A percentile compares a stretch with the other conserved stretches of the same genome.
These are phyloP conservation scores for Mycena belliarum DNA, from an alignment of 768 basidiomycete species.

Conservation along the genomic window DNA sequence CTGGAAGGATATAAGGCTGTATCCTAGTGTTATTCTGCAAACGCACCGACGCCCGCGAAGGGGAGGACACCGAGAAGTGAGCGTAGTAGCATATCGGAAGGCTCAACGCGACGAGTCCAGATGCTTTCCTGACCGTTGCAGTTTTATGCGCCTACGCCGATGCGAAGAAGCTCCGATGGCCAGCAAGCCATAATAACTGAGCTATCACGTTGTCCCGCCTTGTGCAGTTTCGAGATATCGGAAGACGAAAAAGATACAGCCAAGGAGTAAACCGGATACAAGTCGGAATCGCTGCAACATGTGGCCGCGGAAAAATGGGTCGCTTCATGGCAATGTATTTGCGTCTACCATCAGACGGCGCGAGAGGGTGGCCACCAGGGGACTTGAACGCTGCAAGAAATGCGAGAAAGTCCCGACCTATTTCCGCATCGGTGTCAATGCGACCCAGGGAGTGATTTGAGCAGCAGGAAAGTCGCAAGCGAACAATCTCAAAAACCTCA, in stretches of 20 bases:
- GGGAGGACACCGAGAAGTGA: constrained; percentile 38
- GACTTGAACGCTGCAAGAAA: background rate
- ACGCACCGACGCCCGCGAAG: constrained; percentile 42
- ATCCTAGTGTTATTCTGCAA: background rate
- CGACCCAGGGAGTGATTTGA: background rate
- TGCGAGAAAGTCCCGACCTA: constrained; percentile 21
- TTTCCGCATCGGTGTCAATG: constrained; percentile 1
- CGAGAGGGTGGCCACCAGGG: background rate
- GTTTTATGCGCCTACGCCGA: constrained; percentile 24
- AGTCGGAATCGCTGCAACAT: constrained; percentile 25
- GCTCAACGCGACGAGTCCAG: constrained; percentile 14
- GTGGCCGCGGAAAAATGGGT: constrained; percentile 19
- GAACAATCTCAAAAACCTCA: too few species aligned
- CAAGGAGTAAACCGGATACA: constrained; percentile 26
- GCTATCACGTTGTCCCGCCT: constrained; percentile 8
- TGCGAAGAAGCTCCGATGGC: constrained; percentile 29
- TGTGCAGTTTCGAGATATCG: background rate
- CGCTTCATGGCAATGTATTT: constrained; percentile 10
- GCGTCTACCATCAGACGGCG: background rate
- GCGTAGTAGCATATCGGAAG: constrained; percentile 35
- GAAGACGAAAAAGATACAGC: background rate
- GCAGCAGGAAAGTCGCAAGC: background rate
- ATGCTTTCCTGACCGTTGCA: constrained; percentile 2
- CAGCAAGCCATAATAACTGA: background rate
- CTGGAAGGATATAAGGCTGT: background rate